These are phyloP conservation scores for Zoysia pacifica DNA, from an alignment of 176 grass and related monocot genomes.

Conservation along the genomic window DNA sequence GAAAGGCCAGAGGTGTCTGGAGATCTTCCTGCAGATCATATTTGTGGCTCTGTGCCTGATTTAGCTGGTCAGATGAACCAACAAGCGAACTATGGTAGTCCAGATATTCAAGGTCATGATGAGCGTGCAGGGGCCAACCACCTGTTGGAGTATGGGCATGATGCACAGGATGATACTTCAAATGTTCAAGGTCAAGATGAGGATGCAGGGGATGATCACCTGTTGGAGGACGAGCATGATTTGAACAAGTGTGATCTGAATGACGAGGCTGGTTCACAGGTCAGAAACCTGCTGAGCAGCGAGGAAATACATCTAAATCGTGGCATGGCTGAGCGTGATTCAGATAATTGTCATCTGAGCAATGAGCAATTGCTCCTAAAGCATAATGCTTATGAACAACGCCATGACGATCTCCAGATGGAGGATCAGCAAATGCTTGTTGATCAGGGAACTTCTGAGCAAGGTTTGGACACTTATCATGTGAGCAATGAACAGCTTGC, in stretches of 20 bases:
- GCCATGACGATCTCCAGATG: not conserved
- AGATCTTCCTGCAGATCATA: conserved; percentile 30
- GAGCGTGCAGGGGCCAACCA: conserved; percentile 15
- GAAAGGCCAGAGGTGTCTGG: conserved; percentile 20
- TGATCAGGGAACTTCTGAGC: conserved; percentile 3
- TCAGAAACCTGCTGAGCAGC: conserved; percentile 16
- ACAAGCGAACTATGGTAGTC: conserved; percentile 1
- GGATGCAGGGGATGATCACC: conserved; percentile 13
- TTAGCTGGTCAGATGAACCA: conserved; percentile 29
- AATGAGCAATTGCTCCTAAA: conserved; percentile 20
- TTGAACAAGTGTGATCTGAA: conserved; percentile 17
- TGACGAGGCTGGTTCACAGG: conserved; percentile 22
- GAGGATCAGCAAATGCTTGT: conserved; percentile 7
- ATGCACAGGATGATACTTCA: conserved; percentile 12
- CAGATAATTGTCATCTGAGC: not conserved
- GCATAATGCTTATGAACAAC: conserved; percentile 12
- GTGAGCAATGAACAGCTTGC: conserved; percentile 14
- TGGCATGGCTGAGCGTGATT: not conserved
- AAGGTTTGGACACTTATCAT: not conserved
- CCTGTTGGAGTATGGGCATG: not conserved
- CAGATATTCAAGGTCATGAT: conserved; percentile 36
- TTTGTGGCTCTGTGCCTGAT: conserved; percentile 27
- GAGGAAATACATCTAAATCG: not conserved
- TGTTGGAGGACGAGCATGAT: conserved; percentile 11
- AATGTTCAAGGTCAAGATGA: conserved; percentile 28